Evolutionary conservation across 1,139 yeast species (phyloP).

Genomic region (Suhomyces anneliseae): DNA sequence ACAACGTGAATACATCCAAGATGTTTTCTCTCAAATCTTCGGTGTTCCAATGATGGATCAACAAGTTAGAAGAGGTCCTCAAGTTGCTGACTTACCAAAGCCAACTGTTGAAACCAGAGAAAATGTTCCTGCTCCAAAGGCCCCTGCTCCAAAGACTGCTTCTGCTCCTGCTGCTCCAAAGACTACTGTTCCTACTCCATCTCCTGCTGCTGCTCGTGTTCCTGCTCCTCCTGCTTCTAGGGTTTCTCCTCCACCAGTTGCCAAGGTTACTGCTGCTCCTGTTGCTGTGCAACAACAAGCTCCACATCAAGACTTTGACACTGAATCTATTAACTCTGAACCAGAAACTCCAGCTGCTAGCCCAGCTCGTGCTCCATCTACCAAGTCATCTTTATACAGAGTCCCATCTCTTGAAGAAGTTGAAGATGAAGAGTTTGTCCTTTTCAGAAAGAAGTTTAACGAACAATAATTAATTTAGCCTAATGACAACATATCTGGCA

Average conservation of each 20-base stretch:
- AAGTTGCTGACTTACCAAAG: background rate
- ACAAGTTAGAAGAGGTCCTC: background rate
- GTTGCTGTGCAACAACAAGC: too few relatives aligned
- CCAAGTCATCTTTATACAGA: slow-evolving; percentile 14
- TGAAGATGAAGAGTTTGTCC: slow-evolving; percentile 47
- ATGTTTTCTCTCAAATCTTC: slow-evolving; percentile 7
- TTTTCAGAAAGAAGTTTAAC: slow-evolving; percentile 42
- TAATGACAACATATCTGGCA: background rate
- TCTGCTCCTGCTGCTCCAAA: background rate
- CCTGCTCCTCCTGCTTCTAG: too few relatives aligned
- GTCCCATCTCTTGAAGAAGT: slow-evolving; percentile 42
- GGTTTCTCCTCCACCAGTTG: too few relatives aligned
- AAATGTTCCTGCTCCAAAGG: background rate
- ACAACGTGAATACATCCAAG: slow-evolving; percentile 12
- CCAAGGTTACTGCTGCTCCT: too few relatives aligned
- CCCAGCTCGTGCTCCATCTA: slow-evolving; percentile 12
- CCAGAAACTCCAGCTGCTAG: slow-evolving; percentile 17
- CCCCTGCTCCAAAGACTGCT: background rate
- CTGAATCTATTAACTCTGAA: slow-evolving; percentile 26
- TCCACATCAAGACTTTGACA: slow-evolving; percentile 15
- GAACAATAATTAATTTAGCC: slow-evolving; percentile 7
- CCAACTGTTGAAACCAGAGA: background rate
- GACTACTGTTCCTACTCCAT: background rate
- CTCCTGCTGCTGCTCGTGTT: background rate
- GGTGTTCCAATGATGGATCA: slow-evolving; percentile 3